These are phyloP conservation scores for Lasiodiplodia citricola DNA, from an alignment of 2,329 filamentous ascomycete genomes.

Conservation along the genomic window DNA sequence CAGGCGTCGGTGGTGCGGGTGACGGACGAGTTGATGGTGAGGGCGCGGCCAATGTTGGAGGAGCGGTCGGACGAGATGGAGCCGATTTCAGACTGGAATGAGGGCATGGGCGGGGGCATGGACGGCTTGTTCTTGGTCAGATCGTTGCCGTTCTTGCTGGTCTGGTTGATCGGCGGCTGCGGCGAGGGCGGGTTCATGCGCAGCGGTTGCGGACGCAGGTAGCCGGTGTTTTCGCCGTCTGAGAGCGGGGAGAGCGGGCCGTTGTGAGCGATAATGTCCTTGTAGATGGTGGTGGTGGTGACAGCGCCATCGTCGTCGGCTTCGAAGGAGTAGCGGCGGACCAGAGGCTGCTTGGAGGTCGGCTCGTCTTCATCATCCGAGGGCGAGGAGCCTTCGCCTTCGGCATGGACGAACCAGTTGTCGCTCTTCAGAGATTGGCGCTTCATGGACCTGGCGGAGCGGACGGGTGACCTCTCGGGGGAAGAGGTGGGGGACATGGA, in stretches of 20 bases:
- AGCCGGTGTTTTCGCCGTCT: constrained; percentile 9
- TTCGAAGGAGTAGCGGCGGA: constrained; percentile 23
- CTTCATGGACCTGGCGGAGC: constrained; percentile 28
- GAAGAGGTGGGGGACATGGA: constrained; percentile 28
- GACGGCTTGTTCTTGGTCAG: background rate
- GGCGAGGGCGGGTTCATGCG: constrained; percentile 55
- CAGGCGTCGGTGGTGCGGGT: constrained; percentile 34
- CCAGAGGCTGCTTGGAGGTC: background rate
- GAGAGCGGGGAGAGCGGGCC: constrained; percentile 16
- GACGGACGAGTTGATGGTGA: constrained; percentile 36
- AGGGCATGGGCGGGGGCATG: constrained; percentile 20
- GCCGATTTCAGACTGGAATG: constrained; percentile 6
- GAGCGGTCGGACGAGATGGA: constrained; percentile 22
- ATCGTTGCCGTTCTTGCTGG: background rate
- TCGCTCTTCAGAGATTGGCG: constrained; percentile 46
- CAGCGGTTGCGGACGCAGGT: constrained; percentile 49
- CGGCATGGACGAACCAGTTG: constrained; percentile 53
- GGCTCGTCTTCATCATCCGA: background rate
- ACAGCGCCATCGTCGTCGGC: constrained; percentile 17
- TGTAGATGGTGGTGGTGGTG: background rate
- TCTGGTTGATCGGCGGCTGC: constrained; percentile 34
- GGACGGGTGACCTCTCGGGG: constrained; percentile 30
- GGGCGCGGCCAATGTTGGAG: constrained; percentile 35
- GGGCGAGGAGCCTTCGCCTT: background rate
- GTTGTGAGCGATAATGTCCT: constrained; percentile 28